Evolutionary conservation across 179 eudicot genomes (phyloP), one percentile per base, ranked within the genome.

Genomic region (Spinacia oleracea): DNA sequence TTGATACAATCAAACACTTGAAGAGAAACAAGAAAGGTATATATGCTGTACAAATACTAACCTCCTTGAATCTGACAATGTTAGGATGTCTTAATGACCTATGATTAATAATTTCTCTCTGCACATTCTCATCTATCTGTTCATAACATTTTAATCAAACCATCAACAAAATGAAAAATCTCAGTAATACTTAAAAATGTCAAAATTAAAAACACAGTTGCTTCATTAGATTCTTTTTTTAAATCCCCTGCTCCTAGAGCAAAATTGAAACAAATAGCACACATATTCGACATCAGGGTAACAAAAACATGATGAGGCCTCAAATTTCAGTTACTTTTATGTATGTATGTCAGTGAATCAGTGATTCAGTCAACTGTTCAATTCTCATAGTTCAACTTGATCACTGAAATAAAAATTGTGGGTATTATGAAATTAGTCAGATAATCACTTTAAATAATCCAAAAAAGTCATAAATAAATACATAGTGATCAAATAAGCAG

Each of bases 111-210:
- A 93, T 93, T 87, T 93, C 98, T 71, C 98, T 86, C 76, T 89
- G 95, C 77, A 93, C 98, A 86, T 93, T 93, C 79, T 90, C 98
- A 86, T 93, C 98, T 62, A 93, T 93, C 97, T 93, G 91, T 34
- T 9, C 78, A 72, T 38, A 6, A 34, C 32, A 79, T 6, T 6
- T 42, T 6, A 73, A 65, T 15, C 40, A 58, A 71, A 12, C 21
- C 43, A 7, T 59, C 67, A 69, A 77, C 48, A 50, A 11, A 9
- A 78, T 20, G 58, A 6, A 70, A 35, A 35, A 68, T 53, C 21
- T 18, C 5, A 53, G 72, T 32, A 21, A 20, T 9, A 35, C 2
- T 35, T 32, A 9, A 21, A 5, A n/a, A 69, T 0, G 2, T 20
- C 4, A 9, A 12, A 42, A 38, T 29, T 15, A 18, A 18, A 20